Base-by-base conservation (phyloP, 352 stramenopile species). In the Stephanocyclus meneghinianus region DNA sequence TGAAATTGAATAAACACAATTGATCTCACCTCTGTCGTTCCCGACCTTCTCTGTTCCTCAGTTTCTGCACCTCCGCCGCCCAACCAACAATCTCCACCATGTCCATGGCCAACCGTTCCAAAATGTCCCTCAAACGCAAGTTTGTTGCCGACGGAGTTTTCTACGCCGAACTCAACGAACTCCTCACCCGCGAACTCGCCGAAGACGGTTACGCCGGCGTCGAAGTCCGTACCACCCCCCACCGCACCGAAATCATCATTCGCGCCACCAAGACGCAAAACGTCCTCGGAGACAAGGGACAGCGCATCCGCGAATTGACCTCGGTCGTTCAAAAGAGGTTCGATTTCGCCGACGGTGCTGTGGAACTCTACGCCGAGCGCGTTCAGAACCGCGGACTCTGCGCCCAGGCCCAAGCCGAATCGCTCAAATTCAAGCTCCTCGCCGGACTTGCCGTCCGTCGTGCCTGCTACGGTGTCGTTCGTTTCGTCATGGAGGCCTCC, bases 181-280 rank as follows among this genome's bases (percentile, higher is more conserved):
- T 99, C 65, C 93, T 99, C 69, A 97, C 96, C 83, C 91, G 96
- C 42, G 97, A 99, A 90, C 94, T 99, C 56, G 97, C 96, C 75
- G 96, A 98, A 87, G 96, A 98, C 76, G 97, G 97, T 76, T 99
- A 99, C 93, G 95, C 96, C 61, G 97, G 97, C 76, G 96, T 99
- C 15, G 97, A 99, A 86, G 96, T 99, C 66, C 96, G 97, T 71
- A 96, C 98, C 74, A 99, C 97, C n/a, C 97, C 97, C 53, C 97
- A 99, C 86, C 96, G 97, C 87, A 99, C 97, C 50, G 97, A 99
- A 89, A 98, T 99, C 86, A 99, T 99, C 91, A 99, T 99, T 91
- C 96, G 97, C 69, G 97, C 97, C 75, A 99, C 97, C 68, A 96
- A 97, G 74, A 99, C 97, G 16, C 97, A 99, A 84, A 97, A 98